Evolutionary conservation across 305 asterid genomes (phyloP).

Genomic region (Fraxinus ornus): DNA sequence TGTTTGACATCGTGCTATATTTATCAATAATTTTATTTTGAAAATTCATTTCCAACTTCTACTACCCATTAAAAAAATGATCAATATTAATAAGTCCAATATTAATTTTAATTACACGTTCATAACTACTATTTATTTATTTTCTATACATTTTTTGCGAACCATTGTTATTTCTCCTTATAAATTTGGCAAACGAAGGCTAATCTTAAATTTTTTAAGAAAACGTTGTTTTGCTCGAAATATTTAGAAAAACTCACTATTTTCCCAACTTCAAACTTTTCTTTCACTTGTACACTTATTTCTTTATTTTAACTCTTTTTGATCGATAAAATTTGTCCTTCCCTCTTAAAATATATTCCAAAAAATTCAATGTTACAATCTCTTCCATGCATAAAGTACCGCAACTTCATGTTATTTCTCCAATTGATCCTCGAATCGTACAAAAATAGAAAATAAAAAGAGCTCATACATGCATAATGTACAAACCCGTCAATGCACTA

Average conservation of each 20-base stretch:
- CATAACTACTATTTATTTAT: no score
- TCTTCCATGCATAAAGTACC: not conserved
- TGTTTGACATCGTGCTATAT: not conserved
- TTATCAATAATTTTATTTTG: not conserved
- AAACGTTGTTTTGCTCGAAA: not conserved
- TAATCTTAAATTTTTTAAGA: no score
- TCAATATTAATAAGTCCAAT: not conserved
- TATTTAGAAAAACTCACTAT: not conserved
- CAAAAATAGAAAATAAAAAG: not conserved
- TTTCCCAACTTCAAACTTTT: not conserved
- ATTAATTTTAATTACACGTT: not conserved
- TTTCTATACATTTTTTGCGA: not conserved
- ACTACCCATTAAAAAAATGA: not conserved
- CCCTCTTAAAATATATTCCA: not conserved
- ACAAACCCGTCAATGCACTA: not conserved
- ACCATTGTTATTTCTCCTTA: no score
- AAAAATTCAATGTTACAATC: not conserved
- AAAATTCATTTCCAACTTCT: not conserved
- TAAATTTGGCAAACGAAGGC: not conserved
- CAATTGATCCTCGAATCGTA: not conserved
- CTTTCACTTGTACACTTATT: not conserved
- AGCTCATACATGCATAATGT: not conserved
- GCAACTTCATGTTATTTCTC: not conserved
- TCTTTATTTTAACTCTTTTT: not conserved
- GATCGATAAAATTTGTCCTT: not conserved